These are phyloP conservation scores for Acanthamoeba healyi DNA, from an alignment of 208 protist species.

Conservation along the genomic window DNA sequence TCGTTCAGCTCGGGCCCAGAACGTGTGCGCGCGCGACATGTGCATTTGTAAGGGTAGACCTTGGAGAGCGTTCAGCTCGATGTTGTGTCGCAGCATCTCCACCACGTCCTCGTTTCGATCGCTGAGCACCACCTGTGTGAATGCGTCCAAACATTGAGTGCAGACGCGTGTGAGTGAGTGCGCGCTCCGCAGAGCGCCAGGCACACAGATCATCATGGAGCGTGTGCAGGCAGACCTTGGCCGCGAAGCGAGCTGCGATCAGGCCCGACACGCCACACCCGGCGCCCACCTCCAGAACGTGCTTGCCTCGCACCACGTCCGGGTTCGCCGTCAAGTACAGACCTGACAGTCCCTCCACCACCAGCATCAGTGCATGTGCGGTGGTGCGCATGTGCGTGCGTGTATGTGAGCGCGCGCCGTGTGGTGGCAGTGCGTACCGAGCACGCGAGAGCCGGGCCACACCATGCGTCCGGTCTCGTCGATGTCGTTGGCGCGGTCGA, in stretches of 20 bases:
- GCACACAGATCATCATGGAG: too few relatives aligned
- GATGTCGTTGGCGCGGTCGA: constrained; percentile 25
- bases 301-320: not conserved
- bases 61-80: not conserved
- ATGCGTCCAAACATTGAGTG: too few relatives aligned
- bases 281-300: constrained; percentile 4
- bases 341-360: too few relatives aligned
- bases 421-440: not conserved
- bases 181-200: too few relatives aligned
- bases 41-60: not conserved
- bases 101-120: constrained; percentile 23
- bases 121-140: constrained; percentile 11
- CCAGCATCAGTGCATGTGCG: too few relatives aligned
- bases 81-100: not conserved
- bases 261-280: constrained; percentile 36
- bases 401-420: not conserved
- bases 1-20: too few relatives aligned
- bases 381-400: too few relatives aligned
- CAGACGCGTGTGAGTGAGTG: too few relatives aligned
- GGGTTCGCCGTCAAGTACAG: constrained; percentile 19
- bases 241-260: not conserved
- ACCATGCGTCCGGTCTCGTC: constrained; percentile 45
- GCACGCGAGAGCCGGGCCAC: constrained; percentile 18
- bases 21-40: too few relatives aligned
- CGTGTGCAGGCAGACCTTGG: not conserved